Evolutionary conservation across 2,329 filamentous ascomycete species (phyloP), one percentile per base, ranked within the genome.

Genomic region (Cordyceps militaris): DNA sequence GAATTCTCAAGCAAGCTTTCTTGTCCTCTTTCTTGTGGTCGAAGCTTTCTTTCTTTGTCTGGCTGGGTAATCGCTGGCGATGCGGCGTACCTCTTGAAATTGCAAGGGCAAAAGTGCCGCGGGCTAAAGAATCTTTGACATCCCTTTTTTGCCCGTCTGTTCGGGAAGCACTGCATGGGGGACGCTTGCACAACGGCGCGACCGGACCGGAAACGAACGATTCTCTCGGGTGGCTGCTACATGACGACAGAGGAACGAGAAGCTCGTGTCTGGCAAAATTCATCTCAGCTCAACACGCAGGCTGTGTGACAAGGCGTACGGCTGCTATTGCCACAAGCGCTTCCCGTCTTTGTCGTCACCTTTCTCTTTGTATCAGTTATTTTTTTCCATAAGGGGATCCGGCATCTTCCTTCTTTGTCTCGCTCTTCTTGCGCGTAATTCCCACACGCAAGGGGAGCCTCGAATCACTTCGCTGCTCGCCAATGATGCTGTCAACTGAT

Each of bases 191-290:
- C 50, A 48, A 42, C 56, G 42, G 42, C 43, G 16, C 43, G 43
- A 54, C 49, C 24, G 43, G 28, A 48, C 36, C 30, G n/a, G 42
- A 48, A 58, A 48, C 38, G 23, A 46, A 42, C 49, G 28, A 43
- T 19, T 54, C 42, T 44, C 43, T 49, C 50, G 43, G 26, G 49
- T 57, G 30, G 38, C 36, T 51, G 38, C 40, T n/a, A 19, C 51
- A 51, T 51, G 36, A 57, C 55, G 47, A 38, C 47, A 28, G 55
- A 26, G 38, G 23, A 51, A 38, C 54, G 38, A 51, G 23, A 38
- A 51, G 36, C 55, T 57, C 38, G 55, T 57, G 55, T 57, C 38
- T 43, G 40, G 28, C 36, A 30, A n/a, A 28, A 57, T 46, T 16
- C 16, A 34, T 43, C 26, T 11, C 47, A 44, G 38, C 24, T 44